A percentile compares a stretch with the other conserved stretches of the same genome.
phyloP scores from a whole-genome alignment of 1,284 basidiomycete genomes.

The Cutaneotrichosporon daszewskae region DNA sequence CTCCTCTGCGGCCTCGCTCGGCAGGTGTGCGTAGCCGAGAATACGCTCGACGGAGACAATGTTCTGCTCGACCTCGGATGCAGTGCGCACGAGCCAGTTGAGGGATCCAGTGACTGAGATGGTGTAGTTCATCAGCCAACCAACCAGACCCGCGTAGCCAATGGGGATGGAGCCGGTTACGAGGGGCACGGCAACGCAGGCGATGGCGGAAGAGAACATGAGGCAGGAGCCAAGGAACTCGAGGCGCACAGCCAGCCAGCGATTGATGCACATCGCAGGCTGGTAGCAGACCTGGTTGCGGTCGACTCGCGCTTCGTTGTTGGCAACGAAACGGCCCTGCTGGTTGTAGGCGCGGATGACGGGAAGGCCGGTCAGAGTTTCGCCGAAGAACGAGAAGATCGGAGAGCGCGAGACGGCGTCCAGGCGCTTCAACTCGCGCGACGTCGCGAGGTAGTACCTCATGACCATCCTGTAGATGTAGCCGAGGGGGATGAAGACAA shows the following conservation, averaged over 20 bases:
- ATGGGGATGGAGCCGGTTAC: slow-evolving; percentile 60
- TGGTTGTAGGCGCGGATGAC: slow-evolving; percentile 77
- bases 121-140: slow-evolving; percentile 82
- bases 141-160: slow-evolving; percentile 67
- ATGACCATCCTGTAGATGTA: slow-evolving; percentile 73
- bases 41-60: slow-evolving; percentile 77
- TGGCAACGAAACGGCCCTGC: slow-evolving; percentile 64
- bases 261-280: slow-evolving; percentile 52
- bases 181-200: slow-evolving; percentile 68
- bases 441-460: slow-evolving; percentile 83
- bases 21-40: slow-evolving; percentile 62
- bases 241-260: slow-evolving; percentile 52
- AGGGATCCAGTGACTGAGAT: slow-evolving; percentile 67
- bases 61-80: slow-evolving; percentile 89
- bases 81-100: slow-evolving; percentile 85
- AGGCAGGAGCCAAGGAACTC: slow-evolving; percentile 78
- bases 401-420: slow-evolving; percentile 86
- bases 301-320: slow-evolving; percentile 66
- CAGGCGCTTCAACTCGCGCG: slow-evolving; percentile 83
- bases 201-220: slow-evolving; percentile 66
- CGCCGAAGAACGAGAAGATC: slow-evolving; percentile 82
- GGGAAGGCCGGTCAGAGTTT: slow-evolving; percentile 74
- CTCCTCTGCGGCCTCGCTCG: slow-evolving; percentile 69
- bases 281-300: slow-evolving; percentile 54
- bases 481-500: slow-evolving; percentile 66